A percentile compares a stretch with the other conserved stretches of the same genome.
These are phyloP conservation scores for Microcyclospora pomicola DNA, from an alignment of 2,329 filamentous ascomycete species.

Conservation along the genomic window DNA sequence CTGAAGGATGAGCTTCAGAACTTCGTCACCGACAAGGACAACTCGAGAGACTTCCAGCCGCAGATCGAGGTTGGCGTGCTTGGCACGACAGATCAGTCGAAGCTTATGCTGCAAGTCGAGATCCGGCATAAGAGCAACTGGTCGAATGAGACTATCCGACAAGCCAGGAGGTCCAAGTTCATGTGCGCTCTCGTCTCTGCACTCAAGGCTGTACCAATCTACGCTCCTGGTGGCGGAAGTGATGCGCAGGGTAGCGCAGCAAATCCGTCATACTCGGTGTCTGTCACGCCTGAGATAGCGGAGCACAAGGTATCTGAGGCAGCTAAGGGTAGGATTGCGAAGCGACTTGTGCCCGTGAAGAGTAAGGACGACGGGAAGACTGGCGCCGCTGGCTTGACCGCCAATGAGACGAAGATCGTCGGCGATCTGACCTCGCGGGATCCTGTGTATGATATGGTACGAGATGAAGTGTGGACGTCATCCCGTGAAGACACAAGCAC, in stretches of 20 bases:
- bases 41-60: conserved; percentile 78
- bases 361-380: conserved; percentile 16
- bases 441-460: conserved; percentile 28
- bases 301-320: conserved; percentile 44
- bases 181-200: conserved; percentile 85
- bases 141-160: conserved; percentile 62
- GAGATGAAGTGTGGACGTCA: conserved; percentile 32
- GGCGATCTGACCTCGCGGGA: conserved; percentile 30
- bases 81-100: conserved; percentile 73
- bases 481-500: conserved; percentile 26
- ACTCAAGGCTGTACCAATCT: conserved; percentile 74
- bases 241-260: conserved; percentile 44
- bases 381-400: conserved; percentile 13
- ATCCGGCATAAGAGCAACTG: conserved; percentile 68
- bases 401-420: conserved; percentile 24
- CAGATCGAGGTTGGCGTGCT: conserved; percentile 67
- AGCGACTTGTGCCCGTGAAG: conserved; percentile 47
- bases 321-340: conserved; percentile 32
- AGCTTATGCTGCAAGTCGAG: conserved; percentile 67
- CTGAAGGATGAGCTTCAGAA: conserved; percentile 70
- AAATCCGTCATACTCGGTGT: conserved; percentile 74
- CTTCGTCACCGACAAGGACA: conserved; percentile 74
- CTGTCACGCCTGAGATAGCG: conserved; percentile 57
- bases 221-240: conserved; percentile 60
- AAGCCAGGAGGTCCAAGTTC: conserved; percentile 79